Evolutionary conservation across 169 alveolate genomes (phyloP).

Genomic region (Plasmodium fragile): DNA sequence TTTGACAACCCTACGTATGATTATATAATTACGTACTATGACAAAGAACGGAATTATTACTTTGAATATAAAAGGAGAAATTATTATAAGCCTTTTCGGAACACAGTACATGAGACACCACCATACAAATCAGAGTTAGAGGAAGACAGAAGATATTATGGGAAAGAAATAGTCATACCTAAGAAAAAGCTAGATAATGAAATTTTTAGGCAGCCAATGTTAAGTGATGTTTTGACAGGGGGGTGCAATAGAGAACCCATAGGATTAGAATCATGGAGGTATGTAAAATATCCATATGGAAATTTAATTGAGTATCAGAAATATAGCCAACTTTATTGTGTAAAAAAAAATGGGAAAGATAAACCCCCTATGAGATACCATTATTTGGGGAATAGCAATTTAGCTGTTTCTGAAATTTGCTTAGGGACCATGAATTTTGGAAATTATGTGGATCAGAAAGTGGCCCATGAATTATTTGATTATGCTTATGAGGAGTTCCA

Average conservation of each 20-base stretch:
- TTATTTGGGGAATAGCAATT: slow-evolving; percentile 81
- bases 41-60: slow-evolving; percentile 81
- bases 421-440: slow-evolving; percentile 93
- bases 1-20: slow-evolving; percentile 85
- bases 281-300: slow-evolving; percentile 75
- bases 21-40: slow-evolving; percentile 83
- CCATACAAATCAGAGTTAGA: slow-evolving; percentile 60
- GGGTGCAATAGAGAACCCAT: slow-evolving; percentile 76
- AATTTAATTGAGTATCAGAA: slow-evolving; percentile 75
- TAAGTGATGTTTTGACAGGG: slow-evolving; percentile 83
- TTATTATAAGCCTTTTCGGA: slow-evolving; percentile 77
- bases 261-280: slow-evolving; percentile 75
- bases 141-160: slow-evolving; percentile 65
- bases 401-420: slow-evolving; percentile 87
- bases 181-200: slow-evolving; percentile 83
- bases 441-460: slow-evolving; percentile 78
- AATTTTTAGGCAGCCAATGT: slow-evolving; percentile 85
- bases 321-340: slow-evolving; percentile 53
- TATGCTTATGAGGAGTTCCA: slow-evolving; percentile 87
- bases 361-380: slow-evolving; percentile 79
- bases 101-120: slow-evolving; percentile 55
- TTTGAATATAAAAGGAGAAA: slow-evolving; percentile 79
- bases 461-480: slow-evolving; percentile 84
- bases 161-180: slow-evolving; percentile 77
- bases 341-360: slow-evolving; percentile 66